These are phyloP conservation scores for Salix exigua DNA, from an alignment of 345 rosid species.

Conservation along the genomic window DNA sequence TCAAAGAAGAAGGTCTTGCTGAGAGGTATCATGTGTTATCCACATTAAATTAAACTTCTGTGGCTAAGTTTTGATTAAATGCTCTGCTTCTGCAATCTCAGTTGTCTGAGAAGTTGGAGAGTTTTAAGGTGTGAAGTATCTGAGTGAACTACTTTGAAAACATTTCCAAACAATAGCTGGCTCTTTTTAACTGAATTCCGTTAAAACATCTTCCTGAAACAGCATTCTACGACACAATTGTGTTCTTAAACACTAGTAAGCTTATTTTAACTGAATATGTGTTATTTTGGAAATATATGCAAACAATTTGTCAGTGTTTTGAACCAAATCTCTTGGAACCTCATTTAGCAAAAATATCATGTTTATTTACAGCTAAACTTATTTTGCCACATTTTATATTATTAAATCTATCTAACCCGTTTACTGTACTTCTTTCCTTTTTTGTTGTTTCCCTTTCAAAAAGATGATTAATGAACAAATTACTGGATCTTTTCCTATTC, in stretches of 20 bases:
- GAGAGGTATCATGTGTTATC: conserved; percentile 44
- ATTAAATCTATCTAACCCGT: background rate
- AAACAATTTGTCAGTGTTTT: too few species aligned
- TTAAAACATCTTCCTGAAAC: background rate
- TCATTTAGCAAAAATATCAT: too few species aligned
- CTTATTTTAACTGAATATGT: too few species aligned
- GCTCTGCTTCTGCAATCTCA: background rate
- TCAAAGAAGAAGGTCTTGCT: conserved; percentile 67
- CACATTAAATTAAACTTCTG: background rate
- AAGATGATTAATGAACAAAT: background rate
- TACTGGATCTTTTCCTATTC: conserved; percentile 8
- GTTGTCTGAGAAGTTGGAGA: background rate
- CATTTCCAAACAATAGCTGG: too few species aligned
- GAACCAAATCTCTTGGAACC: too few species aligned
- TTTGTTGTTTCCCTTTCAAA: background rate
- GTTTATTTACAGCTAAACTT: too few species aligned
- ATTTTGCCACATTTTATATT: too few species aligned
- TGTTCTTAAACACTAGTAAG: too few species aligned
- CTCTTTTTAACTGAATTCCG: background rate
- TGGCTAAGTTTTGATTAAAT: background rate
- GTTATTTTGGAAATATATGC: too few species aligned
- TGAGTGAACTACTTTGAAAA: too few species aligned
- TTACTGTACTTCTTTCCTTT: background rate
- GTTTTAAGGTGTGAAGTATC: too few species aligned
- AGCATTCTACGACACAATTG: background rate